phyloP scores from a whole-genome alignment of 352 stramenopile genomes.

The Phytopythium montanum region DNA sequence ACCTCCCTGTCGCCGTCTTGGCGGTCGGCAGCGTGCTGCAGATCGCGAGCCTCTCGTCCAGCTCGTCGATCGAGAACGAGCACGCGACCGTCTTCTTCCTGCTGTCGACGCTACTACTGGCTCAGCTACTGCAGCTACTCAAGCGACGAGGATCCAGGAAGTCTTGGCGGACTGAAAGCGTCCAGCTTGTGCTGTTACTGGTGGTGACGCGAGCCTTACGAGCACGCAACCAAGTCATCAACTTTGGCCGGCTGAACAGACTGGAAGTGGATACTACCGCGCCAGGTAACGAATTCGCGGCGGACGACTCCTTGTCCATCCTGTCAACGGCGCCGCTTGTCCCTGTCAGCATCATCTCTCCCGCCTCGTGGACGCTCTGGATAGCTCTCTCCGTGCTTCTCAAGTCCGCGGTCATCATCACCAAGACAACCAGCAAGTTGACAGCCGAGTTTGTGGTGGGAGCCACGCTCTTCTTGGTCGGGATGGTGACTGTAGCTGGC shows the following conservation, averaged over 20 bases:
- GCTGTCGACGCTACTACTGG: conserved; percentile 41
- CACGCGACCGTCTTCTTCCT: conserved; percentile 83
- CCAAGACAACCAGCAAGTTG: not conserved
- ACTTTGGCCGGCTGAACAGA: conserved; percentile 77
- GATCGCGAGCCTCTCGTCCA: conserved; percentile 67
- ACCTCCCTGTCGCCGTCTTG: not conserved
- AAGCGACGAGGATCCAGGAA: not conserved
- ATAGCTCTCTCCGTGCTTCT: conserved; percentile 30
- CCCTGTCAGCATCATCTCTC: conserved; percentile 15
- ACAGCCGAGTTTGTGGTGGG: not conserved
- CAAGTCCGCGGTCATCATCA: not conserved
- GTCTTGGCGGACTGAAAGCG: conserved; percentile 1
- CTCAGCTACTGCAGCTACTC: not conserved
- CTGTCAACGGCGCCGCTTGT: conserved; percentile 65
- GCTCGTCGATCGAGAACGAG: conserved; percentile 89
- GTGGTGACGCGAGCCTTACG: conserved; percentile 59
- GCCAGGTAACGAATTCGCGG: conserved; percentile 67
- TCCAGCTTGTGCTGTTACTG: conserved; percentile 28
- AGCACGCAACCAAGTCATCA: conserved; percentile 84
- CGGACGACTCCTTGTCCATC: conserved; percentile 78
- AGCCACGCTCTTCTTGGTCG: conserved; percentile 20
- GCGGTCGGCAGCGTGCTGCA: conserved; percentile 29
- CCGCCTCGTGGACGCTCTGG: conserved; percentile 21
- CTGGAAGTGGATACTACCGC: conserved; percentile 39
- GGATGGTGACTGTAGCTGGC: conserved; percentile 12